These are phyloP conservation scores for Xylaria hypoxylon DNA, from an alignment of 2,329 filamentous ascomycete species.

Conservation along the genomic window DNA sequence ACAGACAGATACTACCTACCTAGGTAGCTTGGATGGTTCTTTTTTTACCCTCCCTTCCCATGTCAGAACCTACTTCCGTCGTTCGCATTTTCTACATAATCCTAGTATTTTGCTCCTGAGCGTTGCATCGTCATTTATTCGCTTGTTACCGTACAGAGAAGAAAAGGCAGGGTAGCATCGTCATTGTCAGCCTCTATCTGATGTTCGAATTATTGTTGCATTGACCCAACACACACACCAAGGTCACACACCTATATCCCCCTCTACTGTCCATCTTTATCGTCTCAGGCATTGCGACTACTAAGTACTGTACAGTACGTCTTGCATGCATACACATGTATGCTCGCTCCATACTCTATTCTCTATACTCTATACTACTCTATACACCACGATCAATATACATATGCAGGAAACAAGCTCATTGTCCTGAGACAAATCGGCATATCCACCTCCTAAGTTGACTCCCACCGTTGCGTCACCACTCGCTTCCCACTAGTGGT, in stretches of 20 bases:
- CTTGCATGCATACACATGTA: conserved; percentile 26
- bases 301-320: neutral
- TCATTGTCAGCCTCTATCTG: conserved; percentile 26
- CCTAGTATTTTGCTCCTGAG: neutral
- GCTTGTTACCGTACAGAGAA: neutral
- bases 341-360: neutral
- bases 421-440: conserved; percentile 25
- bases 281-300: conserved; percentile 21
- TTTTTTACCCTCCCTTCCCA: neutral
- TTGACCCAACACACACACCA: conserved; percentile 8
- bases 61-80: neutral
- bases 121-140: neutral
- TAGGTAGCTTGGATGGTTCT: neutral
- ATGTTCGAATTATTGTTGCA: conserved; percentile 24
- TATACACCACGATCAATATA: neutral
- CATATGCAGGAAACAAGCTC: conserved; percentile 25
- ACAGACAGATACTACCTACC: too few relatives aligned
- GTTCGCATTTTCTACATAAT: neutral
- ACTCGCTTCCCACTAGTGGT: conserved; percentile 4
- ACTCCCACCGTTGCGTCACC: conserved; percentile 16
- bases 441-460: conserved; percentile 3
- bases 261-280: conserved; percentile 5
- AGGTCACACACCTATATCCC: conserved; percentile 11
- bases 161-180: conserved; percentile 19
- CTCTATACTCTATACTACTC: neutral